Evolutionary conservation across 2,329 filamentous ascomycete species (phyloP).

Genomic region (Botrytis fabae): DNA sequence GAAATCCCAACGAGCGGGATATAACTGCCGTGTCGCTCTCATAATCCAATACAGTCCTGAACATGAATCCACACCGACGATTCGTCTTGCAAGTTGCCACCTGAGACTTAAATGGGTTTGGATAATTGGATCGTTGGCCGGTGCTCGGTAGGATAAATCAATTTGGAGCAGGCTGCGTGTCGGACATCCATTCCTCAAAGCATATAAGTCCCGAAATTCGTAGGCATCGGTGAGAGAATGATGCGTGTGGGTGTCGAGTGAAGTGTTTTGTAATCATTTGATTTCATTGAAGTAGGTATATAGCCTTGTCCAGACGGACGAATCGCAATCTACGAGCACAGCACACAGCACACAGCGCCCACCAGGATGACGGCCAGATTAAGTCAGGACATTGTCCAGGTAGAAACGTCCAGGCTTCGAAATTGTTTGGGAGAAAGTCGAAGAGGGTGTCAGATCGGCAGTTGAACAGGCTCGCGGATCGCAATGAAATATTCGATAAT

Average conservation of each 20-base stretch:
- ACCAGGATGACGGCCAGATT: not conserved
- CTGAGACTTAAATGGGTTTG: not conserved
- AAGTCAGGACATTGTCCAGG: not conserved
- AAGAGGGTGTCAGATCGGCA: not conserved
- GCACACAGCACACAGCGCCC: not conserved
- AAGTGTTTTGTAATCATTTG: not conserved
- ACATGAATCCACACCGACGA: slow-evolving; percentile 8
- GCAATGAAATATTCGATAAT: slow-evolving; percentile 3
- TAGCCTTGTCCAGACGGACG: not conserved
- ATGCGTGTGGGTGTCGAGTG: not conserved
- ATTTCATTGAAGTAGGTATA: not conserved
- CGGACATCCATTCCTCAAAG: not conserved
- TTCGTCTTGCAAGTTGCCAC: not conserved
- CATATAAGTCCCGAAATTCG: not conserved
- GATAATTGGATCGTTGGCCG: not conserved
- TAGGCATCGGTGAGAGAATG: not conserved
- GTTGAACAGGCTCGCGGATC: not conserved
- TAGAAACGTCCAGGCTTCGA: not conserved
- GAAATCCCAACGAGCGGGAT: not conserved
- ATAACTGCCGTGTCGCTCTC: not conserved
- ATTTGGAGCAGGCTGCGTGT: not conserved
- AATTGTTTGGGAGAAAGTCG: not conserved
- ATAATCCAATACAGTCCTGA: not conserved
- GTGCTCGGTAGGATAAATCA: not conserved
- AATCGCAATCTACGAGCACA: not conserved